Evolutionary conservation across 768 basidiomycete species (phyloP), one percentile per base, ranked within the genome.

Genomic region (Arthromyces matolae): DNA sequence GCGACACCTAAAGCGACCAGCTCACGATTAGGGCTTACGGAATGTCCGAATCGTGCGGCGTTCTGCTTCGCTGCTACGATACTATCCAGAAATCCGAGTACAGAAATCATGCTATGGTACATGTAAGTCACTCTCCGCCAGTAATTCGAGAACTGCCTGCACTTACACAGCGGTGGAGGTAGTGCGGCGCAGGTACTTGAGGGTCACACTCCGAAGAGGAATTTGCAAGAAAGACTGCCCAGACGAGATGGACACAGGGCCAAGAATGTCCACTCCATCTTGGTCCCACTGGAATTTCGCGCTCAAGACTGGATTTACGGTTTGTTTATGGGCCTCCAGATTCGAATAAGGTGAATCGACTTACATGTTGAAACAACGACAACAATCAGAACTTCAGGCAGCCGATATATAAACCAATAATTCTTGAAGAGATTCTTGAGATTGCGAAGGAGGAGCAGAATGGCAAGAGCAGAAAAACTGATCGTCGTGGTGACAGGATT

Each of bases 51-150:
- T 10, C 84, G 83, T 3, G 82, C 78, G 0, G 83, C 82, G 50
- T 89, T 94, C 63, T 97, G 93, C 60, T 98, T 96, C 2, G 95
- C 95, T 0, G 93, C 89, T 2, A 93, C 92, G 52, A 96, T 93
- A 51, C 88, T 91, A 63, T 99, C 95, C 51, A 99, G 71, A 64
- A 94, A 96, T 1, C 96, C 96, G 18, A 92, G 78, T 33, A 95
- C 76, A 0, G 88, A 80, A 41, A 90, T 85, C 43, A 93, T 63
- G 25, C 87, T 89, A 55, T 16, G 20, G 12, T 10, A 23, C 47
- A 23, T 25, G 39, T 44, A n/a, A 23, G 42, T 6, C 10, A 39
- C 33, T 34, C 18, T 37, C 8, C 33, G 31, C 14, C 36, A 16
- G 24, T 16, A 34, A 13, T 22, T 29, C 8, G 18, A 27, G 14